Conservation (phyloP, 768 basidiomycete genomes). For the Tulasnella sp. region DNA sequence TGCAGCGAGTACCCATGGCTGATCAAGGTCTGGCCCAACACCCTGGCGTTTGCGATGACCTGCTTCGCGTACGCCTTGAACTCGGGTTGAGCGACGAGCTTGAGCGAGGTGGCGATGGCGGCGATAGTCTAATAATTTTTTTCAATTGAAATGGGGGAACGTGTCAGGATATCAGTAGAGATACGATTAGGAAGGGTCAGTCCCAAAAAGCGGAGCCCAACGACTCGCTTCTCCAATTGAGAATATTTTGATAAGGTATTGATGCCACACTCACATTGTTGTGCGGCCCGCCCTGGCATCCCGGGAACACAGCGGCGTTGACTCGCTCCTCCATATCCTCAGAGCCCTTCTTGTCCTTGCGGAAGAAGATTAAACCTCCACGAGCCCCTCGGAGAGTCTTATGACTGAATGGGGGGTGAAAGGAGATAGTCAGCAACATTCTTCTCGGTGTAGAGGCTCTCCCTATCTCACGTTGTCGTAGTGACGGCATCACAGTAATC, state of each 20-base stretch:
- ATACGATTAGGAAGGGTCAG: background rate
- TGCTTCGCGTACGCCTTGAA: constrained; percentile 91
- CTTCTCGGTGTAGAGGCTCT: too few relatives aligned
- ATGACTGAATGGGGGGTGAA: constrained; percentile 43
- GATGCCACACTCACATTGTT: constrained; percentile 68
- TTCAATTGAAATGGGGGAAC: background rate
- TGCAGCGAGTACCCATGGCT: constrained; percentile 89
- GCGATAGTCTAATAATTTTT: constrained; percentile 64
- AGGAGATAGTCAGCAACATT: background rate
- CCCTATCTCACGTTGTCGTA: constrained; percentile 70
- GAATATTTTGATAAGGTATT: background rate
- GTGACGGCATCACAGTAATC: constrained; percentile 95
- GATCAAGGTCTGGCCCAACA: constrained; percentile 61
- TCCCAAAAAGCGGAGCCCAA: background rate
- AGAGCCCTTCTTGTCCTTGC: constrained; percentile 64
- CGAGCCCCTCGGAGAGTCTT: constrained; percentile 98
- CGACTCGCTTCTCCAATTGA: background rate
- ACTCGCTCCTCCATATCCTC: constrained; percentile 91
- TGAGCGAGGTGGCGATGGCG: constrained; percentile 82
- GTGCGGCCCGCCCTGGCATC: constrained; percentile 99
- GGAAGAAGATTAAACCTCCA: constrained; percentile 97
- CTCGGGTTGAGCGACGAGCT: constrained; percentile 79
- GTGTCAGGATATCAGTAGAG: background rate
- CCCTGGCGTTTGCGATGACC: constrained; percentile 78
- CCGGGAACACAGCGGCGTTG: constrained; percentile 98